Evolutionary conservation across 1,284 basidiomycete genomes (phyloP), one percentile per base, ranked within the genome.

Genomic region (Ustilago esculenta): DNA sequence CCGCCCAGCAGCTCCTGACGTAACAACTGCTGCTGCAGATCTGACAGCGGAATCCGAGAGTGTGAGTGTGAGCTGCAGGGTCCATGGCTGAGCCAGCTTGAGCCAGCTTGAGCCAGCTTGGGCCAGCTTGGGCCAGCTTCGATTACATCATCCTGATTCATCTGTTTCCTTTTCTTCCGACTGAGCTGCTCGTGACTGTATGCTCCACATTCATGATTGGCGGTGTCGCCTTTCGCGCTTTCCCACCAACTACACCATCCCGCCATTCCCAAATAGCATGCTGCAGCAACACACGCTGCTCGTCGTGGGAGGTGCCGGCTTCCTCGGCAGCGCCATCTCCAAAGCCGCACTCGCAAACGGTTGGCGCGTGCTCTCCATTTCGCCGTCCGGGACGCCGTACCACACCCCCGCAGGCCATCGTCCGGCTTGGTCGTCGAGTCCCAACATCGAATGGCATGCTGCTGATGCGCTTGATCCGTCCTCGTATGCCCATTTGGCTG

Each of bases 231-330:
- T n/a, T n/a, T n/a, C n/a, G n/a, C n/a, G n/a, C n/a, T n/a, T n/a
- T n/a, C n/a, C n/a, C n/a, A n/a, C n/a, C n/a, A n/a, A n/a, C n/a
- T n/a, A n/a, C n/a, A n/a, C n/a, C n/a, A n/a, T n/a, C n/a, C n/a
- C n/a, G n/a, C n/a, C n/a, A n/a, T n/a, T n/a, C n/a, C n/a, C n/a
- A n/a, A n/a, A n/a, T n/a, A n/a, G n/a, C n/a, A n/a, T n/a, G n/a
- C 60, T 52, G 48, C 42, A 36, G 48, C 61, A 65, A 46, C 63
- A 60, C 25, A 72, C 69, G 3, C 32, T 81, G 8, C 59, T 80
- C 12, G 92, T 97, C 27, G 88, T 96, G 1, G 94, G 94, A 17
- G 94, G 94, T 27, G 96, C 96, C 82, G 94, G 94, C 12, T 97
- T 95, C 84, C 88, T 97, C 70, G 94, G 95, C 54, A 96, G 94